phyloP scores from a whole-genome alignment of 305 asterid species.

The Fraxinus xanthoxyloides region DNA sequence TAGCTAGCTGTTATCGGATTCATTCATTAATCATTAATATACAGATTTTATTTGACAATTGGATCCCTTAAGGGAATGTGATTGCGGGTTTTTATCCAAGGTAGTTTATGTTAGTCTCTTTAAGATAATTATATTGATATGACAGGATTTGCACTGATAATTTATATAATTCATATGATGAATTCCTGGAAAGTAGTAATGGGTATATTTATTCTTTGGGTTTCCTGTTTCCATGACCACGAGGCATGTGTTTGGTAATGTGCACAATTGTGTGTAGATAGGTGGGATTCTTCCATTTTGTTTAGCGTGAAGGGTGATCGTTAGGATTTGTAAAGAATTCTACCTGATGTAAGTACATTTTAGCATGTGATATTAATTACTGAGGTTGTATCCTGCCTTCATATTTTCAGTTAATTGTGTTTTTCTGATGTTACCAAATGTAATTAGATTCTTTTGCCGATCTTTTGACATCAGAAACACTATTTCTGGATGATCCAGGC shows the following conservation, averaged over 20 bases:
- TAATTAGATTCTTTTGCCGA: not conserved
- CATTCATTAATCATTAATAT: not conserved
- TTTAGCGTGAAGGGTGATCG: not conserved
- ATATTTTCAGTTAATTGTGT: not conserved
- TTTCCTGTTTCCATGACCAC: conserved; percentile 3
- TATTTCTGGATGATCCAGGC: not conserved
- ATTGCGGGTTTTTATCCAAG: not conserved
- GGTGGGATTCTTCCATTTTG: conserved; percentile 5
- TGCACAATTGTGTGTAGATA: not conserved
- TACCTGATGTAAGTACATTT: not conserved
- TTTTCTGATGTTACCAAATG: not conserved
- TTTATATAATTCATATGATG: not conserved
- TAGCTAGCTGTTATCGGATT: not conserved
- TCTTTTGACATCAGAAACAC: not conserved
- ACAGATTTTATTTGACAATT: not conserved
- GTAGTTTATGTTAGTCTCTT: not conserved
- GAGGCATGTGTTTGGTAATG: not conserved
- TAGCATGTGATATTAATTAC: not conserved
- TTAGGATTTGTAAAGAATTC: not conserved
- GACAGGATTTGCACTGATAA: not conserved
- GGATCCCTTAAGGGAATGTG: not conserved
- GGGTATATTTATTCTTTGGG: not conserved
- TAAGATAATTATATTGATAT: not conserved
- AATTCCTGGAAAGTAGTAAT: not conserved
- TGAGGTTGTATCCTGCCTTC: not conserved